phyloP scores from a whole-genome alignment of 208 protist species.

The Perkinsela sp. region DNA sequence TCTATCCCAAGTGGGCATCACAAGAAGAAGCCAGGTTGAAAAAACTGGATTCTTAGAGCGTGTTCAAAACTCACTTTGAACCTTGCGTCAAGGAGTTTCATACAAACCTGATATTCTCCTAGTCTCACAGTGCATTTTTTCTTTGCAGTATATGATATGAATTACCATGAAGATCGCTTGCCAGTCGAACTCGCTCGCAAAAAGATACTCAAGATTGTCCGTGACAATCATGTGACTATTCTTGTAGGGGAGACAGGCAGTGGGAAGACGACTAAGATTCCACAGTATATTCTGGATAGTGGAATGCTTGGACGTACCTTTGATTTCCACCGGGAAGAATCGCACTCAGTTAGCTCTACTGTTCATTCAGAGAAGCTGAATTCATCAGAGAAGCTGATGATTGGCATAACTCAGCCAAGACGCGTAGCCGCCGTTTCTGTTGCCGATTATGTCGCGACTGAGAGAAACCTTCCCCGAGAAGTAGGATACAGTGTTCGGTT shows the following conservation, averaged over 20 bases:
- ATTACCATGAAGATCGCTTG: too few species aligned
- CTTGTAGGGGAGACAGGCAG: conserved; percentile 73
- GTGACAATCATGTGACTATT: conserved; percentile 39
- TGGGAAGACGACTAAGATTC: conserved; percentile 72
- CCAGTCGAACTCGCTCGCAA: conserved; percentile 11
- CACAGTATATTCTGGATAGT: conserved; percentile 69
- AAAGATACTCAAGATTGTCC: conserved; percentile 52
- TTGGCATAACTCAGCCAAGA: conserved; percentile 77
- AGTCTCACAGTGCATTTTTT: too few species aligned
- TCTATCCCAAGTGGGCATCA: conserved; percentile 46
- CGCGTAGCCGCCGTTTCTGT: conserved; percentile 84
- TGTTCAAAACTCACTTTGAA: too few species aligned
- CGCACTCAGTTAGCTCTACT: conserved; percentile 2
- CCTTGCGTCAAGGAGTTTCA: too few species aligned
- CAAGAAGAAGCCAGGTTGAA: conserved; percentile 36
- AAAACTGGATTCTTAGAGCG: too few species aligned
- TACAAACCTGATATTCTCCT: too few species aligned
- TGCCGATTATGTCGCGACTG: conserved; percentile 62
- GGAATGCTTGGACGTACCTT: conserved; percentile 13
- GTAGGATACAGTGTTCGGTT: conserved; percentile 77
- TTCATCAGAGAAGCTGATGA: conserved; percentile 5
- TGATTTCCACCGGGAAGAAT: background rate
- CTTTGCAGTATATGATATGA: too few species aligned
- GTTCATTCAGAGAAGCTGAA: background rate
- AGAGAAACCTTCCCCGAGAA: conserved; percentile 49